These are phyloP conservation scores for Crithidia fasciculata DNA, from an alignment of 208 protist genomes.

Conservation along the genomic window DNA sequence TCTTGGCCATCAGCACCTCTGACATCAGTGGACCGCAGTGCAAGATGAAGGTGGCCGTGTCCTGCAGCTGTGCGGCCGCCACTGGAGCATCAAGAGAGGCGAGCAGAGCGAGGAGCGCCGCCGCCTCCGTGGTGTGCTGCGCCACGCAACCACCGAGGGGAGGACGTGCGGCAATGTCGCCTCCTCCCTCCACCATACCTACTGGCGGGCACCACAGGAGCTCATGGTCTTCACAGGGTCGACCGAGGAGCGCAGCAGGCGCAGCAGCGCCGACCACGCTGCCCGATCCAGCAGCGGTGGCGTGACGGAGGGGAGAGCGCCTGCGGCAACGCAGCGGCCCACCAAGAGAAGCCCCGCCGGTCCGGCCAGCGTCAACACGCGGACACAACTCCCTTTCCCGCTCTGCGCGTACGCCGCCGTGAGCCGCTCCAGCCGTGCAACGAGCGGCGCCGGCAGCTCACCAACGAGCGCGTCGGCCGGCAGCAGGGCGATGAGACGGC, in stretches of 20 bases:
- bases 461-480: conserved; percentile 16
- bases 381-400: neutral
- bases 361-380: conserved; percentile 8
- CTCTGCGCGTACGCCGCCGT: conserved; percentile 13
- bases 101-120: conserved; percentile 17
- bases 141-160: conserved; percentile 4
- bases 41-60: conserved; percentile 1
- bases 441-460: conserved; percentile 8
- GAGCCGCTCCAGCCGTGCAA: conserved; percentile 8
- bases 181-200: no score
- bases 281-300: neutral
- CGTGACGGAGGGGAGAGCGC: neutral
- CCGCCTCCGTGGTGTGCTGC: conserved; percentile 3
- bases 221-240: conserved; percentile 13
- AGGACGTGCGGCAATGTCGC: no score
- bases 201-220: conserved; percentile 3
- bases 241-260: conserved; percentile 3
- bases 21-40: conserved; percentile 26
- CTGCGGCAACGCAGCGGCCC: conserved; percentile 13
- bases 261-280: conserved; percentile 14
- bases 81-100: conserved; percentile 5
- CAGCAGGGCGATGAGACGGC: neutral
- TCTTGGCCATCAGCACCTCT: conserved; percentile 17
- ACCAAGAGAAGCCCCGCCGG: conserved; percentile 18
- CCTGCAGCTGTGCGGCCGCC: neutral